These are phyloP conservation scores for Pseudogymnoascus sp. DNA, from an alignment of 2,329 filamentous ascomycete genomes.

Conservation along the genomic window DNA sequence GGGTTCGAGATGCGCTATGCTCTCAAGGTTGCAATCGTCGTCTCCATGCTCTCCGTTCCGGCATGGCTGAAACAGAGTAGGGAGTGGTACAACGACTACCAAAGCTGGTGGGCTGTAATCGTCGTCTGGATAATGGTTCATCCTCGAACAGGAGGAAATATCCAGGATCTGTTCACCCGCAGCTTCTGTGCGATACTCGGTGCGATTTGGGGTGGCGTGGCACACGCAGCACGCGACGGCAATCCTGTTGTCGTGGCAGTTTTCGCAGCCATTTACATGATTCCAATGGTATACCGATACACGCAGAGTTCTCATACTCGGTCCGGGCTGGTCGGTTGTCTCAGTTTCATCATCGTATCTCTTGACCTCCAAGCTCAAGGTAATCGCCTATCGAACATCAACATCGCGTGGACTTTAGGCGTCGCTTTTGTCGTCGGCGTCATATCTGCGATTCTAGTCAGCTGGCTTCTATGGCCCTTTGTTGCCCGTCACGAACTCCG, in stretches of 20 bases:
- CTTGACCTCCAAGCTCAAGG: constrained; percentile 28
- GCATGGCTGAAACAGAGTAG: constrained; percentile 40
- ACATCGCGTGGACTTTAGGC: constrained; percentile 41
- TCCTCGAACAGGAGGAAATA: constrained; percentile 45
- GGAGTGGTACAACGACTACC: constrained; percentile 47
- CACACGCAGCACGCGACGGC: constrained; percentile 42
- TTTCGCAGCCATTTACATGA: constrained; percentile 48
- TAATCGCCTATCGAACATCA: constrained; percentile 26
- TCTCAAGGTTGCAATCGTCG: constrained; percentile 46
- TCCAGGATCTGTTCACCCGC: constrained; percentile 49
- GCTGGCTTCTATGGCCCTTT: constrained; percentile 55
- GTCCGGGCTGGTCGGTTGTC: constrained; percentile 50
- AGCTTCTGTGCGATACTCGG: constrained; percentile 42
- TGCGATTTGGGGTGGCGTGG: constrained; percentile 46
- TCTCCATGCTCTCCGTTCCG: constrained; percentile 44
- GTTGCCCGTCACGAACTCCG: constrained; percentile 51
- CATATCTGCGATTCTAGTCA: constrained; percentile 45
- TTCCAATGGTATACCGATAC: constrained; percentile 52
- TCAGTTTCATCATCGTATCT: constrained; percentile 49
- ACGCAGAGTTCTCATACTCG: constrained; percentile 48
- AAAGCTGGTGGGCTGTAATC: constrained; percentile 51
- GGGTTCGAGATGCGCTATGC: constrained; percentile 52
- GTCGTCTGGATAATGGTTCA: constrained; percentile 51
- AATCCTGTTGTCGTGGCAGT: constrained; percentile 48
- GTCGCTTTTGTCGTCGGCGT: constrained; percentile 46